These are phyloP conservation scores for Carex kokanica DNA, from an alignment of 176 grass and related monocot genomes.

Conservation along the genomic window DNA sequence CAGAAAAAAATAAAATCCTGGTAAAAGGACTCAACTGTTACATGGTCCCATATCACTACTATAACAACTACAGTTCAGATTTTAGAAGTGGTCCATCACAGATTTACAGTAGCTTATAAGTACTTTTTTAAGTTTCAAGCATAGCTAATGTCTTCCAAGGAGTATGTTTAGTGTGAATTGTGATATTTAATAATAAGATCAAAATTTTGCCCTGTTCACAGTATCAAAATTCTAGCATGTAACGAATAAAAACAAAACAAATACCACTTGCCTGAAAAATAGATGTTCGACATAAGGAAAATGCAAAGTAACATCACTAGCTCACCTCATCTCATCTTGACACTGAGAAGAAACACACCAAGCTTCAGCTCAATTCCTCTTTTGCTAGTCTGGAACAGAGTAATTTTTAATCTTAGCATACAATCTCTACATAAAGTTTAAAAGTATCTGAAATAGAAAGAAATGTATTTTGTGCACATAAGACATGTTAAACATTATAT, in stretches of 20 bases:
- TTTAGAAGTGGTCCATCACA: background rate
- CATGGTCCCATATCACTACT: background rate
- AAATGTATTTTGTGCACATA: background rate
- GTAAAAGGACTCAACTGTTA: background rate
- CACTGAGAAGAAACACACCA: background rate
- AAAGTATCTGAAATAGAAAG: background rate
- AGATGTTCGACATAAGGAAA: background rate
- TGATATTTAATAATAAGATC: background rate
- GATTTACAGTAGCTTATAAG: background rate
- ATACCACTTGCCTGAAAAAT: background rate
- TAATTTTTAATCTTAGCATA: slow-evolving; percentile 5
- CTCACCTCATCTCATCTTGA: background rate
- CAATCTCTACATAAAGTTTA: background rate
- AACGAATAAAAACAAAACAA: background rate
- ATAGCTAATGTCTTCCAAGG: background rate
- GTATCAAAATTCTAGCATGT: slow-evolving; percentile 1
- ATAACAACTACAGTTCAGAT: too few relatives aligned
- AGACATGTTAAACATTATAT: background rate
- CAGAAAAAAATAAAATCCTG: background rate
- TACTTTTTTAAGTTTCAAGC: background rate
- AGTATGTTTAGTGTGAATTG: background rate
- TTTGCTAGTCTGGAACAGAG: background rate
- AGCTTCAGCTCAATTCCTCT: background rate
- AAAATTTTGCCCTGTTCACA: background rate
- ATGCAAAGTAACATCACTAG: background rate